These are phyloP conservation scores for Diaporthe citri DNA, from an alignment of 2,329 filamentous ascomycete species.

Conservation along the genomic window DNA sequence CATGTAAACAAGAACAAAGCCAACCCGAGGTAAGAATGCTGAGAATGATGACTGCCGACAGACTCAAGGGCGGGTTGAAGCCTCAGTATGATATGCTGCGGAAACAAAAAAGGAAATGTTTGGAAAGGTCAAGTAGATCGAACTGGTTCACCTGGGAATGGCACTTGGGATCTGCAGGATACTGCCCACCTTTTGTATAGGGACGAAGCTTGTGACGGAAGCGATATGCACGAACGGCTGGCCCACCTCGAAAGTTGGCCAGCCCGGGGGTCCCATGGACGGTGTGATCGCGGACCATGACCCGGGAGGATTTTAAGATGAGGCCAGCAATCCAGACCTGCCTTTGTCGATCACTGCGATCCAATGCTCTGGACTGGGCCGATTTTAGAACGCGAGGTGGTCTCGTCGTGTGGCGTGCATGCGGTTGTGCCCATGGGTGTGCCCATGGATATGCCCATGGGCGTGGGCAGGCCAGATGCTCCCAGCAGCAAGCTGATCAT, in stretches of 20 bases:
- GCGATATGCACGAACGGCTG: slow-evolving; percentile 28
- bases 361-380: slow-evolving; percentile 38
- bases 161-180: slow-evolving; percentile 22
- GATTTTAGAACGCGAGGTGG: slow-evolving; percentile 29
- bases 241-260: slow-evolving; percentile 30
- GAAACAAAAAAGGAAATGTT: slow-evolving; percentile 34
- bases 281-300: slow-evolving; percentile 25
- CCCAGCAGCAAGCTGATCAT: not conserved
- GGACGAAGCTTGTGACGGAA: slow-evolving; percentile 20
- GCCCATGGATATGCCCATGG: slow-evolving; percentile 13
- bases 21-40: not conserved
- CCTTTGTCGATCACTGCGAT: slow-evolving; percentile 35
- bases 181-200: slow-evolving; percentile 36
- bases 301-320: slow-evolving; percentile 34
- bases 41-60: slow-evolving; percentile 19
- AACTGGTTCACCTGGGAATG: slow-evolving; percentile 7
- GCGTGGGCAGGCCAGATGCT: not conserved
- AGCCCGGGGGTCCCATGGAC: slow-evolving; percentile 13
- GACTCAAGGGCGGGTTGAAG: not conserved
- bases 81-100: not conserved
- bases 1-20: not conserved
- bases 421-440: slow-evolving; percentile 10
- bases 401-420: slow-evolving; percentile 1
- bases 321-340: slow-evolving; percentile 37
- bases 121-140: slow-evolving; percentile 23